phyloP scores from a whole-genome alignment of 192 early-diverging fungal genomes.

The Pilobolus umbonatus region DNA sequence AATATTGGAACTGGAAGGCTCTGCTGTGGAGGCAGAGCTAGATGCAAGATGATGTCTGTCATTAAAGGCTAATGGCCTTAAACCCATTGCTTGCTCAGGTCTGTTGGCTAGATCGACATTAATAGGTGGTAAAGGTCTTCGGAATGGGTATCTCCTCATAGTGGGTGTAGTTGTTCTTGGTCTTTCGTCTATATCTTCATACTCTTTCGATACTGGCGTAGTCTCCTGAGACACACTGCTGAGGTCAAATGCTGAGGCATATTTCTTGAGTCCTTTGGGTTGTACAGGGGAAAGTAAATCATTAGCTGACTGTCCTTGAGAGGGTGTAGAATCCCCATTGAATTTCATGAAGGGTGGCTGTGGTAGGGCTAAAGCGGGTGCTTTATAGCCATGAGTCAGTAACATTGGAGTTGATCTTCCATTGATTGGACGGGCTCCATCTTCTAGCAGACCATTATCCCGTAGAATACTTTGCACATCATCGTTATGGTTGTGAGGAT shows the following conservation, averaged over 20 bases:
- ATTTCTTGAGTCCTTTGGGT: conserved; percentile 7
- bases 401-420: not conserved
- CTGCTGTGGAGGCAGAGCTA: not conserved
- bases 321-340: not conserved
- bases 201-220: not conserved
- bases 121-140: conserved; percentile 11
- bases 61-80: not conserved
- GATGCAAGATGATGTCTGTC: not conserved
- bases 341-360: not conserved
- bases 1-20: conserved; percentile 6
- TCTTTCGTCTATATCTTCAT: not conserved
- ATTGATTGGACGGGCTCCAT: not conserved
- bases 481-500: not conserved
- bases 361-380: not conserved
- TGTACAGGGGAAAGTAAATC: not conserved
- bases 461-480: not conserved
- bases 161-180: conserved; percentile 16
- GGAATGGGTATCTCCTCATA: not conserved
- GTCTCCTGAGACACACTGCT: conserved; percentile 5
- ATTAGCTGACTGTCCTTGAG: not conserved
- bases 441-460: not conserved
- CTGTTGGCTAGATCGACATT: conserved; percentile 23
- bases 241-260: conserved; percentile 25
- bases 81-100: not conserved
- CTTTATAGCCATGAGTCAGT: not conserved